Percentiles rank a stretch among this genome's conserved stretches.
Conservation (phyloP, 1,284 basidiomycete genomes). For the Moesziomyces sp. region DNA sequence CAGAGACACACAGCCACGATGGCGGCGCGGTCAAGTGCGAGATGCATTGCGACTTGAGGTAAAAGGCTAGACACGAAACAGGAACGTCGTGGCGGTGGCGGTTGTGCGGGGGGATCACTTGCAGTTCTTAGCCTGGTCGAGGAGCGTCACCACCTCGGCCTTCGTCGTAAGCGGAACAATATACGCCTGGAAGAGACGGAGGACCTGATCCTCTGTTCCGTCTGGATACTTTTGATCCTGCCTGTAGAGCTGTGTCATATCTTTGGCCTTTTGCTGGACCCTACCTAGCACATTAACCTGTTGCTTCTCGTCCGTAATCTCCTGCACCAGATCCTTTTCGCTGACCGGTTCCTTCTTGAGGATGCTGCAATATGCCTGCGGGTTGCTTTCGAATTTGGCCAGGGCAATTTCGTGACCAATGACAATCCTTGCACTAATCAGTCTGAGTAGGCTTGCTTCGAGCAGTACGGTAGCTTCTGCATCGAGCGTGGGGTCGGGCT, state of each 20-base stretch:
- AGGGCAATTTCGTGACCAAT: conserved; percentile 14
- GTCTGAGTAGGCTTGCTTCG: conserved; percentile 7
- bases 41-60: no score
- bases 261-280: conserved; percentile 13
- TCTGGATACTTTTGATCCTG: conserved; percentile 2
- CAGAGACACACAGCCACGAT: no score
- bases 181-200: conserved; percentile 37
- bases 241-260: background rate
- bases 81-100: no score
- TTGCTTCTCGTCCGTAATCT: conserved; percentile 11
- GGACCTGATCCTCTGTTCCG: background rate
- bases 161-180: conserved; percentile 33
- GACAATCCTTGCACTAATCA: conserved; percentile 8
- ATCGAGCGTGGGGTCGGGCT: conserved; percentile 1
- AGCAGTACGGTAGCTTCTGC: background rate
- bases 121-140: conserved; percentile 3
- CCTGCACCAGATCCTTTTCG: background rate
- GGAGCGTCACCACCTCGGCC: conserved; percentile 8
- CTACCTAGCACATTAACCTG: conserved; percentile 9
- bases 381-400: conserved; percentile 14
- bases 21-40: no score
- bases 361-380: conserved; percentile 3
- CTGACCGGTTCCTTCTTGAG: background rate
- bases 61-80: no score
- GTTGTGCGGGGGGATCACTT: background rate